These are phyloP conservation scores for Blastobotrys aristatus DNA, from an alignment of 1,139 yeast species.

Conservation along the genomic window DNA sequence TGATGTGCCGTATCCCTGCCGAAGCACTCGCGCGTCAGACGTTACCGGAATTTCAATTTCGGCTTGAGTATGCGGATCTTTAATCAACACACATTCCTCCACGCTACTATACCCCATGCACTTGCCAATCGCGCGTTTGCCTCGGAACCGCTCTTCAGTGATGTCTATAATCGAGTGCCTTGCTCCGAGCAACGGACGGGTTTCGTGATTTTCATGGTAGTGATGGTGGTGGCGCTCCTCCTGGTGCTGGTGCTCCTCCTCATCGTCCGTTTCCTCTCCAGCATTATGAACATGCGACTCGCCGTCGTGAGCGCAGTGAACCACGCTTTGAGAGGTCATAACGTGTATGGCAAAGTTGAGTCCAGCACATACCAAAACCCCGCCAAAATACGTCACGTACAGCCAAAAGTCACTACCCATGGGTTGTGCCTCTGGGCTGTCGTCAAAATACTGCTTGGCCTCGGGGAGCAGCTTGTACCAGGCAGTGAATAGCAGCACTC, in stretches of 20 bases:
- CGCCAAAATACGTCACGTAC: constrained; percentile 50
- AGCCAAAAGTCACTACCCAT: constrained; percentile 28
- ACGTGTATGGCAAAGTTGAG: constrained; percentile 65
- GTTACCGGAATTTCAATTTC: not conserved
- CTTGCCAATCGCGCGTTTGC: constrained; percentile 40
- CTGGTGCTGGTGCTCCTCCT: constrained; percentile 15
- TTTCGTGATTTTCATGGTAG: constrained; percentile 44
- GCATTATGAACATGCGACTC: constrained; percentile 24
- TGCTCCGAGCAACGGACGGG: not conserved
- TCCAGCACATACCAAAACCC: constrained; percentile 53
- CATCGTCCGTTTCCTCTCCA: constrained; percentile 18
- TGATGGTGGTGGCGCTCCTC: constrained; percentile 39
- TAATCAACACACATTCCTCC: constrained; percentile 28
- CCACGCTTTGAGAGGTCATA: constrained; percentile 73
- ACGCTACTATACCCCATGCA: constrained; percentile 54
- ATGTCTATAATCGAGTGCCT: constrained; percentile 25
- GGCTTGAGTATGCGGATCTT: not conserved
- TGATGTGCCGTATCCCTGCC: not conserved
- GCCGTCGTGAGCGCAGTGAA: constrained; percentile 70
- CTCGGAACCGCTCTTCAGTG: constrained; percentile 25
- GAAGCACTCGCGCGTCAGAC: not conserved
- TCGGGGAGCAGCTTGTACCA: constrained; percentile 70
- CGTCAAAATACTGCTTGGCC: constrained; percentile 37
- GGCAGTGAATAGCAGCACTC: constrained; percentile 63
- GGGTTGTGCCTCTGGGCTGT: constrained; percentile 26